Evolutionary conservation across 352 stramenopile genomes (phyloP).

Genomic region (Globisporangium takayamanum): DNA sequence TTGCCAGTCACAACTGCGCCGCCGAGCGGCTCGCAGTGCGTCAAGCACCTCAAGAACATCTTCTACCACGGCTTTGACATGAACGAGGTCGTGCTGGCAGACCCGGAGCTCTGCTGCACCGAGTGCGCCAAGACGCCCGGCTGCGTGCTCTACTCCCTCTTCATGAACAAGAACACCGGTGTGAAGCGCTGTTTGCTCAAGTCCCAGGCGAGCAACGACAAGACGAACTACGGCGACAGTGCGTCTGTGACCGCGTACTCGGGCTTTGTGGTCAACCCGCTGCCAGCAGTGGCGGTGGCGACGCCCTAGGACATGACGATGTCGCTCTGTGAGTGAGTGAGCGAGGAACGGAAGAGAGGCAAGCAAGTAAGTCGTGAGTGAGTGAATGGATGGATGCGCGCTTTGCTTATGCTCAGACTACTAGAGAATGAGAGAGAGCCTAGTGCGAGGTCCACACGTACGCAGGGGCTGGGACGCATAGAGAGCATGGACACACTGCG

Average conservation of each 20-base stretch:
- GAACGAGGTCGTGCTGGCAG: slow-evolving; percentile 8
- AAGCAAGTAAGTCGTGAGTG: too few species aligned
- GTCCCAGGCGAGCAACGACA: slow-evolving; percentile 14
- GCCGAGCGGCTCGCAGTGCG: slow-evolving; percentile 11
- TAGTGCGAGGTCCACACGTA: too few species aligned
- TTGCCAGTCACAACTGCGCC: neutral
- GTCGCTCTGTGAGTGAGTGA: too few species aligned
- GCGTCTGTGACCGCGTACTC: slow-evolving; percentile 1
- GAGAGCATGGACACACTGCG: too few species aligned
- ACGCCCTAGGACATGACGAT: too few species aligned
- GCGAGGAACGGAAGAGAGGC: too few species aligned
- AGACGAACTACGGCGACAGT: slow-evolving; percentile 32
- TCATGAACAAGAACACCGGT: neutral
- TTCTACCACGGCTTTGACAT: slow-evolving; percentile 34
- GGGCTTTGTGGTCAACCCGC: slow-evolving; percentile 1
- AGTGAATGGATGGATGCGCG: too few species aligned
- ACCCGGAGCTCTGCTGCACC: slow-evolving; percentile 8
- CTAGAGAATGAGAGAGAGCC: too few species aligned
- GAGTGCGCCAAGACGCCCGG: slow-evolving; percentile 6
- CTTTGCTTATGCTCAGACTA: too few species aligned
- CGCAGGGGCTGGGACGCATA: too few species aligned
- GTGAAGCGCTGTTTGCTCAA: slow-evolving; percentile 8
- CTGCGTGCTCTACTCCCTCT: slow-evolving; percentile 9
- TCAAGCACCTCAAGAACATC: slow-evolving; percentile 25
- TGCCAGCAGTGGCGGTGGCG: neutral